These are phyloP conservation scores for Nymphaea colorata DNA, from an alignment of 164 flowering plant genomes.

Conservation along the genomic window DNA sequence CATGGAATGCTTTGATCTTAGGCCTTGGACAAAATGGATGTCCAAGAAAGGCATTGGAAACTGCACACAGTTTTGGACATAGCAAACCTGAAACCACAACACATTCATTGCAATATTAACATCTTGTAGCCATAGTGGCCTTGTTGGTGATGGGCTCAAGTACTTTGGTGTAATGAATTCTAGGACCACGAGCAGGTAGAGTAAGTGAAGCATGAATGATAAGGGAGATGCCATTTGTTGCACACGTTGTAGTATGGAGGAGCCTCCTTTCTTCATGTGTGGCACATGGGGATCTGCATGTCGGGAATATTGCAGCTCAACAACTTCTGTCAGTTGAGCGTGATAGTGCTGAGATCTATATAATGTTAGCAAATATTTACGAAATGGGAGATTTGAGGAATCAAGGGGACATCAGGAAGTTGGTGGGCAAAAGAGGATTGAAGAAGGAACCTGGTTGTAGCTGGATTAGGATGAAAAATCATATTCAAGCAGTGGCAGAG, in stretches of 20 bases:
- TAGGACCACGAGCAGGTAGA: slow-evolving; percentile 17
- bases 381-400: slow-evolving; percentile 10
- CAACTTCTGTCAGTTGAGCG: slow-evolving; percentile 20
- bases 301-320: slow-evolving; percentile 19
- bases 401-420: slow-evolving; percentile 8
- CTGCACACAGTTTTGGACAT: slow-evolving; percentile 14
- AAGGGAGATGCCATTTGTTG: slow-evolving; percentile 15
- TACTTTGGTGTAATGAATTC: slow-evolving; percentile 15
- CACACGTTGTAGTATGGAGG: slow-evolving; percentile 17
- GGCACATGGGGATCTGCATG: slow-evolving; percentile 11
- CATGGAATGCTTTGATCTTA: slow-evolving; percentile 19
- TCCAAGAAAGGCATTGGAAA: slow-evolving; percentile 16
- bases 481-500: background rate
- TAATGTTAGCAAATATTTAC: slow-evolving; percentile 20
- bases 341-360: slow-evolving; percentile 13
- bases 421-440: slow-evolving; percentile 16
- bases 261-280: slow-evolving; percentile 20
- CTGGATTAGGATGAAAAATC: slow-evolving; percentile 8
- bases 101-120: slow-evolving; percentile 14
- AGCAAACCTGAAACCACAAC: slow-evolving; percentile 8
- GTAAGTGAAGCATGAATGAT: slow-evolving; percentile 14
- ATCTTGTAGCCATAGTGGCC: slow-evolving; percentile 20
- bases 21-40: slow-evolving; percentile 24
- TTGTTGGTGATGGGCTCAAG: slow-evolving; percentile 21
- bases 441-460: slow-evolving; percentile 16